Evolutionary conservation across 441 rosid species (phyloP).

Genomic region (Gossypium laxum): DNA sequence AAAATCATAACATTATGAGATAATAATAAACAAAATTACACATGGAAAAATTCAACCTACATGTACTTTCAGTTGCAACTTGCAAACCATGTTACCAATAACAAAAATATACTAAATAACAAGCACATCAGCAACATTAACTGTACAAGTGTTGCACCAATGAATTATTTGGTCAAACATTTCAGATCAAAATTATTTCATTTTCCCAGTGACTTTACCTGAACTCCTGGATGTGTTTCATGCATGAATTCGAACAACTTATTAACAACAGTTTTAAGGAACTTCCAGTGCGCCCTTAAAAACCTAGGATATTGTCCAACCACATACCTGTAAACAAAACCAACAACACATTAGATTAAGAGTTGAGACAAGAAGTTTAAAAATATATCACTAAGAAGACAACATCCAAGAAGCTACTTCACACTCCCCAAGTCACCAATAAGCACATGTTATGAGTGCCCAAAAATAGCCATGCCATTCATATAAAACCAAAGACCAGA

Average conservation of each 20-base stretch:
- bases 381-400: not conserved
- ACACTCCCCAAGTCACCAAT: not conserved
- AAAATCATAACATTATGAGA: not conserved
- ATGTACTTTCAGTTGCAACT: not conserved
- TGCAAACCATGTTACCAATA: not conserved
- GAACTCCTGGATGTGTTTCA: constrained; percentile 99
- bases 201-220: constrained; percentile 36
- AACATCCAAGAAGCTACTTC: not conserved
- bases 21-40: not conserved
- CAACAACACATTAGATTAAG: constrained; percentile 3
- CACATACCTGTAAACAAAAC: constrained; percentile 64
- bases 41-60: not conserved
- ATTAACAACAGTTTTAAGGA: constrained; percentile 95
- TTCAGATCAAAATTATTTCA: not conserved
- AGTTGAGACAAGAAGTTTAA: not conserved
- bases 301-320: constrained; percentile 99
- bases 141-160: not conserved
- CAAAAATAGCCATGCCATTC: not conserved
- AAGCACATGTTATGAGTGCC: not conserved
- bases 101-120: not conserved
- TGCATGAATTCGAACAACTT: constrained; percentile 99
- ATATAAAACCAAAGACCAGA: not conserved
- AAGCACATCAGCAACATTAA: not conserved
- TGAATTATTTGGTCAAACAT: not conserved
- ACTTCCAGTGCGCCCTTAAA: constrained; percentile 99